Evolutionary conservation across 768 basidiomycete species (phyloP), one percentile per base, ranked within the genome.

Genomic region (Hericium erinaceus): DNA sequence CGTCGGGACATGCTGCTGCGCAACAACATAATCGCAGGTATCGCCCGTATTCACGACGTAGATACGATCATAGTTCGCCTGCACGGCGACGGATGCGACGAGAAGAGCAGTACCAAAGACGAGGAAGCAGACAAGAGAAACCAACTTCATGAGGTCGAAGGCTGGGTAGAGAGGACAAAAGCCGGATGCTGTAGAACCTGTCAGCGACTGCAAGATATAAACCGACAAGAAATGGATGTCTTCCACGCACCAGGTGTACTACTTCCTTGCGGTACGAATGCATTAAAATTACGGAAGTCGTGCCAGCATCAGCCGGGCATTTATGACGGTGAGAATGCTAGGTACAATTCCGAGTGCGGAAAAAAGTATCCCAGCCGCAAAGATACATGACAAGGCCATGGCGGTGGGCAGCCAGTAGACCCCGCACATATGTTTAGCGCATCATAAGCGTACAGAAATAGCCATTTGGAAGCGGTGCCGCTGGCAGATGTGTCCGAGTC

Each of bases 1-100:
- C 83, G 82, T 83, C 37, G 84, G 85, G 60, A 78, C 80, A 55
- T 81, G 79, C 65, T 83, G 64, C 33, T 75, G 67, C 33, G 80
- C 79, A 64, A 82, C 87, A 68, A 90, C 89, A 57, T 58, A 64
- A 69, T 88, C 85, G 67, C 87, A 89, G 57, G 77, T 80, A 66
- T 87, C 83, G 33, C 80, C 81, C 11, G 68, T 66, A 60, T 72
- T 66, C 58, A 89, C 75, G 56, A 80, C 84, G 66, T 83, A 83
- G 20, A 66, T 75, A 62, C 87, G 81, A n/a, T 77, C 71, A 68
- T 87, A 88, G 44, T 46, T 6, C 3, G 44, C 44, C 44, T n/a
- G 44, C 16, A 13, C 44, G 16, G 11, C n/a, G 44, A n/a, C 16
- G 11, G 44, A 16, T n/a, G n/a, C 16, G 44, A 8, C 20, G 44